Conservation (phyloP, 805 yeast species). For the Lipomyces anomalus region DNA sequence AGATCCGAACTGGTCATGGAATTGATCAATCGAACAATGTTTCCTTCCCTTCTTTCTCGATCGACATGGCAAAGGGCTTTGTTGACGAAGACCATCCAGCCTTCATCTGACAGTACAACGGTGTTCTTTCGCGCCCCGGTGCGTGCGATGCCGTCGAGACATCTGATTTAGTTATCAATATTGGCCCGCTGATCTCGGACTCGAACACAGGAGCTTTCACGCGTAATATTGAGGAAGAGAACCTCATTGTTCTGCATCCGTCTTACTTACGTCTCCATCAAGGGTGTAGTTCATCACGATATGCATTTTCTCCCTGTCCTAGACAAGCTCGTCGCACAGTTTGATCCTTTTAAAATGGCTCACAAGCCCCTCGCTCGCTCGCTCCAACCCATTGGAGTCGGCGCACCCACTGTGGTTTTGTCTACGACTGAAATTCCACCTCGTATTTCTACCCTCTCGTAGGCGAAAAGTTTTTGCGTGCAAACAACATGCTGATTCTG, state of each 20-base stretch:
- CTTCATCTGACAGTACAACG: constrained; percentile 70
- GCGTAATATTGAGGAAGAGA: constrained; percentile 40
- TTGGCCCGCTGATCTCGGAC: constrained; percentile 66
- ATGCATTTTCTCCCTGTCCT: constrained; percentile 50
- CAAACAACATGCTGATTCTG: constrained; percentile 77
- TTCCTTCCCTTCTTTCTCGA: constrained; percentile 51
- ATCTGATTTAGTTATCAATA: constrained; percentile 62
- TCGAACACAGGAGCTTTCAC: constrained; percentile 65
- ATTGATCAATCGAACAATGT: constrained; percentile 45
- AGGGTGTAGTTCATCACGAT: constrained; percentile 37
- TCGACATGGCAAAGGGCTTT: constrained; percentile 65
- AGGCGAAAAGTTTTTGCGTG: constrained; percentile 43
- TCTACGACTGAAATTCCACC: constrained; percentile 28
- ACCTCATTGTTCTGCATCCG: constrained; percentile 48
- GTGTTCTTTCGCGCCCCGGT: constrained; percentile 47
- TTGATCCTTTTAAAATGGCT: constrained; percentile 34
- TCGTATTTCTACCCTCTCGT: constrained; percentile 35
- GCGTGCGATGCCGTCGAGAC: constrained; percentile 45
- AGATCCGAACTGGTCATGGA: constrained; percentile 42
- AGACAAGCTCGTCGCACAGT: constrained; percentile 35
- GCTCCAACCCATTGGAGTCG: constrained; percentile 29
- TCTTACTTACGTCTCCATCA: constrained; percentile 47
- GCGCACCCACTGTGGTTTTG: constrained; percentile 26
- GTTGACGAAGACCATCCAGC: constrained; percentile 62
- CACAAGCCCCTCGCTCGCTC: constrained; percentile 22